Percentiles rank a stretch among this genome's conserved stretches.
phyloP scores from a whole-genome alignment of 352 stramenopile genomes.

The Phytophthora melonis region DNA sequence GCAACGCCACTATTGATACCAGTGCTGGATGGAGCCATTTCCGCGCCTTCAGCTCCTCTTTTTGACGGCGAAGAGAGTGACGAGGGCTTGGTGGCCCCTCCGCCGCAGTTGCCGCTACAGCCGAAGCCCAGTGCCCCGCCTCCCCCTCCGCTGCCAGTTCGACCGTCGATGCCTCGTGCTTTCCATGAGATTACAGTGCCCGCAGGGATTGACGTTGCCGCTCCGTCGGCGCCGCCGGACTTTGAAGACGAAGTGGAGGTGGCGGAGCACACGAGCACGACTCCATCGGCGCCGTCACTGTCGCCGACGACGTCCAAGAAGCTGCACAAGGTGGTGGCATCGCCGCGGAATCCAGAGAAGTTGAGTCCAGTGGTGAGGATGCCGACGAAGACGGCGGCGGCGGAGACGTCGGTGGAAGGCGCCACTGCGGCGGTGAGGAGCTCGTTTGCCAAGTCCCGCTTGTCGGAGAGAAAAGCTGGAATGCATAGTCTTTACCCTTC shows the following conservation, averaged over 20 bases:
- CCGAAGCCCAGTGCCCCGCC: constrained; percentile 29
- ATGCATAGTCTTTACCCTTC: constrained; percentile 51
- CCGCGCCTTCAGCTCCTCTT: constrained; percentile 40
- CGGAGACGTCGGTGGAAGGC: constrained; percentile 30
- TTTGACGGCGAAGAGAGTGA: constrained; percentile 28
- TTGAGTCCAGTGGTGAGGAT: constrained; percentile 29
- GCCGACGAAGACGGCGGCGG: constrained; percentile 1
- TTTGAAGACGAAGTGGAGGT: constrained; percentile 31
- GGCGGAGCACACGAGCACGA: constrained; percentile 18
- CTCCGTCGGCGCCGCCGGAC: constrained; percentile 44
- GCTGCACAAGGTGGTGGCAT: constrained; percentile 34
- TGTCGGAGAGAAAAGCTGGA: constrained; percentile 42
- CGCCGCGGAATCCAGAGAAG: constrained; percentile 29
- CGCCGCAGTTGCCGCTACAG: constrained; percentile 11
- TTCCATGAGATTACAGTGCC: constrained; percentile 41
- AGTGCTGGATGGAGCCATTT: background rate
- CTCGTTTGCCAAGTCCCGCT: constrained; percentile 59
- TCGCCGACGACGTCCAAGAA: constrained; percentile 59
- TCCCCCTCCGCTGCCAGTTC: constrained; percentile 11
- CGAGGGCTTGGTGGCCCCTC: background rate
- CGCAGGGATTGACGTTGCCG: background rate
- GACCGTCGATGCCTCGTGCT: constrained; percentile 32
- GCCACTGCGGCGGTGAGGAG: constrained; percentile 46
- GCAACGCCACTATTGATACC: background rate
- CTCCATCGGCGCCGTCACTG: constrained; percentile 50